Base-by-base conservation (phyloP, 208 protist species). In the Acanthamoeba culbertsoni region DNA sequence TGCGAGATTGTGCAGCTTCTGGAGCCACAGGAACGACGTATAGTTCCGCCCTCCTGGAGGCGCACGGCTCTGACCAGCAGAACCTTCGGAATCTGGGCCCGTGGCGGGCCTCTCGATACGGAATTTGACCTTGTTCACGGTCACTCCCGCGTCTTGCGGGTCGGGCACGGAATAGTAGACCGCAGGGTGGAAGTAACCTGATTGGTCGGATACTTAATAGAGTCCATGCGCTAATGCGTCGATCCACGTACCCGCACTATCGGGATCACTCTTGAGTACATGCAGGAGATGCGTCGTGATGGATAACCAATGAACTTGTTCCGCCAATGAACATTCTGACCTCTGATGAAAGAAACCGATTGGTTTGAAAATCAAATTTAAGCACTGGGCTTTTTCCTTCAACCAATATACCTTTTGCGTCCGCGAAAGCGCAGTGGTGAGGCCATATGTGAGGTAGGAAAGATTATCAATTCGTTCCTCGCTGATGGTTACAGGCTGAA, bases 1-100 rank as follows among this genome's bases (percentile, higher is more conserved):
- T 20, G 59, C 37, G 46, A 88, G 77, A 12, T 88, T 88, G 77
- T 88, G 77, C 43, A 88, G 77, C 46, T 62, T 88, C 46, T 88
- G 45, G 26, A 73, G 31, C 63, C 63, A 73, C 63, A 73, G 63
- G 63, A 73, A 73, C 33, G 63, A 73, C 35, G 6, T 45, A 23
- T 73, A 73, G 63, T 73, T 43, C 23, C 63, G 59, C 3, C 59
- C 20, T 63, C 55, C 23, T 5, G 8, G 26, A 8, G 55, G 10
- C 55, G 0, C 0, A 20, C n/a, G 10, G 55, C 55, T 20, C 10
- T 26, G 55, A n/a, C 55, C 1, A n/a, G 0, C 59, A 31, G 31
- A 14, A 71, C n/a, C 26, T 8, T n/a, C 40, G n/a, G n/a, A 7
- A n/a, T 14, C 6, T 5, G 55, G 23, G 55, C 55, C 55, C 12